Evolutionary conservation across 2,329 filamentous ascomycete genomes (phyloP).

Genomic region (Capronia americana): DNA sequence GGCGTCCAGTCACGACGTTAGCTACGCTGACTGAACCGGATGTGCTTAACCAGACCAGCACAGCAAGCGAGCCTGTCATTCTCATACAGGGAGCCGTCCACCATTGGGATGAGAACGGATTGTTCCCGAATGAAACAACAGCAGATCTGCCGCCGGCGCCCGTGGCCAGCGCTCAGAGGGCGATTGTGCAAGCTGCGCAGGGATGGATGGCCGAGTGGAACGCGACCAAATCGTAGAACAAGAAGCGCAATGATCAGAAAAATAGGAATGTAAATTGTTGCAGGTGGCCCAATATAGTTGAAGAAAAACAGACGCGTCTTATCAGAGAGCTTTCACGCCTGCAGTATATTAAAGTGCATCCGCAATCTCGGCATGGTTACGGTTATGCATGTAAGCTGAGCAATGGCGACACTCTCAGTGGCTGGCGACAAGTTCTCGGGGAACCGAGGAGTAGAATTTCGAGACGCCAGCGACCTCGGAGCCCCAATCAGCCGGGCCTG

Average conservation of each 20-base stretch:
- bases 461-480: constrained; percentile 13
- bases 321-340: not conserved
- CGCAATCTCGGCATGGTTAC: not conserved
- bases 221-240: not conserved
- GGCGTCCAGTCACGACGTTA: constrained; percentile 76
- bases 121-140: constrained; percentile 65
- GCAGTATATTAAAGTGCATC: not conserved
- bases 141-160: constrained; percentile 63
- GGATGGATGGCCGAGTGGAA: constrained; percentile 71
- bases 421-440: not conserved
- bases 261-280: not conserved
- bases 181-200: constrained; percentile 67
- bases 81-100: constrained; percentile 77
- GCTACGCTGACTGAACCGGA: constrained; percentile 62
- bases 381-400: not conserved
- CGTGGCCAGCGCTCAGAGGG: constrained; percentile 60
- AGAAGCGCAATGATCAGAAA: too few species aligned
- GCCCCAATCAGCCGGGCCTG: not conserved
- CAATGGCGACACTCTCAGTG: not conserved
- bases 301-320: not conserved
- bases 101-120: constrained; percentile 63
- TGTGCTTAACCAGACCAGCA: constrained; percentile 58
- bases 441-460: not conserved
- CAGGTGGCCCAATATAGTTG: not conserved
- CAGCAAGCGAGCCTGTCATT: constrained; percentile 71